Conservation (phyloP, 2,329 filamentous ascomycete genomes). For the Thermoascus crustaceus region DNA sequence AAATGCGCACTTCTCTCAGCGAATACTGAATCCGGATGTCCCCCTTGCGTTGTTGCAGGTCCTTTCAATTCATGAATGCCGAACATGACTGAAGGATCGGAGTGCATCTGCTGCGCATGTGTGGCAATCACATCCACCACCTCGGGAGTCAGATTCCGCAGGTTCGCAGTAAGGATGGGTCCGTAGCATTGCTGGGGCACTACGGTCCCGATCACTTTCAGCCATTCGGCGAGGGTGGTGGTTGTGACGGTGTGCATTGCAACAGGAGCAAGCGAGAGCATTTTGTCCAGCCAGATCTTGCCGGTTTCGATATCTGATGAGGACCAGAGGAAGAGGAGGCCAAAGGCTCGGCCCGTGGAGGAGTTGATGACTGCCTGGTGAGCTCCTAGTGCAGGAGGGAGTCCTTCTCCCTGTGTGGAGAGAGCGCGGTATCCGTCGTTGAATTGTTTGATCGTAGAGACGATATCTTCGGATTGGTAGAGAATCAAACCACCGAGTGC, state of each 20-base stretch:
- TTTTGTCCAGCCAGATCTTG: slow-evolving; percentile 18
- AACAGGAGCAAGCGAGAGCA: slow-evolving; percentile 20
- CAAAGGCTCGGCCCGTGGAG: slow-evolving; percentile 21
- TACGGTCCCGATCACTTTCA: slow-evolving; percentile 11
- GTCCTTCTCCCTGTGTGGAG: slow-evolving; percentile 8
- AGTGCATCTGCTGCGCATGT: slow-evolving; percentile 13
- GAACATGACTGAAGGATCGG: slow-evolving; percentile 19
- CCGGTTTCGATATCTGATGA: slow-evolving; percentile 24
- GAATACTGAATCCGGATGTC: slow-evolving; percentile 20
- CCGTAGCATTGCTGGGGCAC: slow-evolving; percentile 15
- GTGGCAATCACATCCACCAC: slow-evolving; percentile 18
- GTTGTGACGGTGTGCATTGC: slow-evolving; percentile 19
- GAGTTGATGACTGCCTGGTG: slow-evolving; percentile 24
- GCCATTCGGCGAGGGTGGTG: slow-evolving; percentile 14
- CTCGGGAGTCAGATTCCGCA: slow-evolving; percentile 18
- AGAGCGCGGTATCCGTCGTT: slow-evolving; percentile 18
- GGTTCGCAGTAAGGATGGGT: slow-evolving; percentile 12
- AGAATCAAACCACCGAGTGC: slow-evolving; percentile 24
- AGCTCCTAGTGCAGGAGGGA: slow-evolving; percentile 13
- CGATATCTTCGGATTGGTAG: slow-evolving; percentile 25
- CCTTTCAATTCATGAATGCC: slow-evolving; percentile 21
- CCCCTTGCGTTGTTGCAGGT: slow-evolving; percentile 14
- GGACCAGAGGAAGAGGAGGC: slow-evolving; percentile 24
- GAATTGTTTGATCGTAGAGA: slow-evolving; percentile 15
- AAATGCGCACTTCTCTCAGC: slow-evolving; percentile 23